These are phyloP conservation scores for Sicyos baderoa DNA, from an alignment of 306 rosid species.

Conservation along the genomic window DNA sequence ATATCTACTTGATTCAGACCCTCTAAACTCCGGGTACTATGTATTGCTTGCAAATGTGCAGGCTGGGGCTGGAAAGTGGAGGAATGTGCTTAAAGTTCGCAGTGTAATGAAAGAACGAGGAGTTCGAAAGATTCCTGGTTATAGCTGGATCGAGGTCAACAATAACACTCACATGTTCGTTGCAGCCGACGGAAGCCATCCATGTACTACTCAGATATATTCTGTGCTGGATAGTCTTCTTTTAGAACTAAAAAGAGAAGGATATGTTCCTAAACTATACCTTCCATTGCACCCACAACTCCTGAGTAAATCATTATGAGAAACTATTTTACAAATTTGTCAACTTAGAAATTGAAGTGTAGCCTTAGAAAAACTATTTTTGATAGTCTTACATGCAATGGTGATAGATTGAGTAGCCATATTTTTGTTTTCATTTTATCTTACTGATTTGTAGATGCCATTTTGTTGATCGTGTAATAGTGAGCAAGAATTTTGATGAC, in stretches of 20 bases:
- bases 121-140: constrained; percentile 67
- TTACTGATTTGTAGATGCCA: neutral
- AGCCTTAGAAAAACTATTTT: too few species aligned
- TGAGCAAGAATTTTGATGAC: too few species aligned
- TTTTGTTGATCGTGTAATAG: neutral
- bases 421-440: neutral
- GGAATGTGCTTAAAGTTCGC: constrained; percentile 47
- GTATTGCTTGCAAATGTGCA: constrained; percentile 62
- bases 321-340: neutral
- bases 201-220: constrained; percentile 10
- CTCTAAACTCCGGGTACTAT: constrained; percentile 68
- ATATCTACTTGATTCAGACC: constrained; percentile 56
- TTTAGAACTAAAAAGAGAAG: constrained; percentile 57
- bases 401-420: neutral
- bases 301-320: constrained; percentile 25
- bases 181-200: constrained; percentile 38
- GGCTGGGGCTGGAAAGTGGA: constrained; percentile 69
- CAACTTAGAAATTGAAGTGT: neutral
- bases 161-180: constrained; percentile 14
- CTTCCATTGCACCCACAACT: constrained; percentile 60
- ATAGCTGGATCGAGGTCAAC: constrained; percentile 74
- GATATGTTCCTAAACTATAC: constrained; percentile 62
- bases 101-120: constrained; percentile 62
- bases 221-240: constrained; percentile 47
- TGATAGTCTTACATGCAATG: neutral